Conservation (phyloP, 2,329 filamentous ascomycete genomes). For the Clonostachys rhizophaga region DNA sequence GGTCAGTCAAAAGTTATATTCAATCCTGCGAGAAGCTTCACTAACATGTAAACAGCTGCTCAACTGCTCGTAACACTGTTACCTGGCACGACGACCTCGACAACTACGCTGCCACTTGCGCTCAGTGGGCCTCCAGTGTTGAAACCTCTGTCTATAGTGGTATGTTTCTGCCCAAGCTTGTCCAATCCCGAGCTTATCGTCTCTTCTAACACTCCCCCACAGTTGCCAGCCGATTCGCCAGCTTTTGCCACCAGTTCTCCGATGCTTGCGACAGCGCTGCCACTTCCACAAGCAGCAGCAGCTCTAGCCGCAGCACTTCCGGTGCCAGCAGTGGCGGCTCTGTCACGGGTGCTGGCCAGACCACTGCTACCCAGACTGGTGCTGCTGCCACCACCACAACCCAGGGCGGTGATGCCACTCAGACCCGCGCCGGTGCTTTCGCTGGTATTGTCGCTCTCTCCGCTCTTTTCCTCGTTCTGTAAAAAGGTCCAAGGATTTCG, state of each 20-base stretch:
- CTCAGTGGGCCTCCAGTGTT: slow-evolving; percentile 18
- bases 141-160: slow-evolving; percentile 11
- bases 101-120: slow-evolving; percentile 18
- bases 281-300: slow-evolving; percentile 8
- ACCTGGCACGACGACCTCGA: slow-evolving; percentile 22
- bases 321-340: slow-evolving; percentile 7
- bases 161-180: too few species aligned
- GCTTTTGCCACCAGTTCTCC: slow-evolving; percentile 19
- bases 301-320: slow-evolving; percentile 1
- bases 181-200: not conserved
- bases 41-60: slow-evolving; percentile 9
- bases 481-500: slow-evolving; percentile 1
- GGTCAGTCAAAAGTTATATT: slow-evolving; percentile 11
- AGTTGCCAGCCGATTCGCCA: slow-evolving; percentile 20
- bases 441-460: slow-evolving; percentile 12
- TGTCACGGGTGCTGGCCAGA: slow-evolving; percentile 6
- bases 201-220: not conserved
- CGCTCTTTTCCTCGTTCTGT: slow-evolving; percentile 14
- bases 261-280: slow-evolving; percentile 16
- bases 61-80: slow-evolving; percentile 6
- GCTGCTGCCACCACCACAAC: not conserved
- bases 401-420: not conserved
- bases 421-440: slow-evolving; percentile 9
- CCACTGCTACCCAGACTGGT: not conserved
- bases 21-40: slow-evolving; percentile 6